A percentile compares a stretch with the other conserved stretches of the same genome.
Evolutionary conservation across 805 yeast genomes (phyloP).

Genomic region (Pichia exigua): DNA sequence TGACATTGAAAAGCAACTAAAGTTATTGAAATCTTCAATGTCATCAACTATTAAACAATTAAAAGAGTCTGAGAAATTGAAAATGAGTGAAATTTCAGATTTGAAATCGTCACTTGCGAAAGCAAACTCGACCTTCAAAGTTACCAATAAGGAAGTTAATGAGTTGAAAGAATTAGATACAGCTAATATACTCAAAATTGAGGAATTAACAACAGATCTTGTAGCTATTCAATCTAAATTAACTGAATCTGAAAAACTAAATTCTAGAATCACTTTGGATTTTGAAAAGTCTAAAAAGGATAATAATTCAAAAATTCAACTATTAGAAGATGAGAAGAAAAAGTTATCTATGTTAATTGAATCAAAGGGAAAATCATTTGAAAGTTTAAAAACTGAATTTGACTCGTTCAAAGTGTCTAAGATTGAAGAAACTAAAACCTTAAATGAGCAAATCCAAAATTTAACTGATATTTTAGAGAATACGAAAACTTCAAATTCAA

Average conservation of each 20-base stretch:
- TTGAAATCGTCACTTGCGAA: background rate
- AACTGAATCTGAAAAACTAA: background rate
- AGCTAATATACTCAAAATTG: background rate
- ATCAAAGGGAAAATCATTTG: background rate
- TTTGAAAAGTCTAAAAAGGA: background rate
- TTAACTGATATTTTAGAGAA: conserved; percentile 1
- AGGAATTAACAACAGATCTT: background rate
- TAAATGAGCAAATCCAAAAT: background rate
- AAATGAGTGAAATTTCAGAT: background rate
- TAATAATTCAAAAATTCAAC: background rate
- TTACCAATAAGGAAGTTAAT: background rate
- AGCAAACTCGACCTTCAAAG: background rate
- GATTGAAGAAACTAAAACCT: background rate
- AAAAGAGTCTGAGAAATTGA: background rate
- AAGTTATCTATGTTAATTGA: background rate
- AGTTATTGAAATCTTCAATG: background rate
- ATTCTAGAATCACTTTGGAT: background rate
- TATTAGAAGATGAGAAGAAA: background rate
- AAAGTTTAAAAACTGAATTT: background rate
- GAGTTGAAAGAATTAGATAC: background rate
- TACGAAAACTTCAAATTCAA: background rate
- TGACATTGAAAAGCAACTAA: background rate
- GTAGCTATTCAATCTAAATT: background rate
- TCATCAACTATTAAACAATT: background rate
- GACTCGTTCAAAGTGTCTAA: background rate